Evolutionary conservation across 768 basidiomycete species (phyloP), one percentile per base, ranked within the genome.

Genomic region (Podaxis pistillaris): DNA sequence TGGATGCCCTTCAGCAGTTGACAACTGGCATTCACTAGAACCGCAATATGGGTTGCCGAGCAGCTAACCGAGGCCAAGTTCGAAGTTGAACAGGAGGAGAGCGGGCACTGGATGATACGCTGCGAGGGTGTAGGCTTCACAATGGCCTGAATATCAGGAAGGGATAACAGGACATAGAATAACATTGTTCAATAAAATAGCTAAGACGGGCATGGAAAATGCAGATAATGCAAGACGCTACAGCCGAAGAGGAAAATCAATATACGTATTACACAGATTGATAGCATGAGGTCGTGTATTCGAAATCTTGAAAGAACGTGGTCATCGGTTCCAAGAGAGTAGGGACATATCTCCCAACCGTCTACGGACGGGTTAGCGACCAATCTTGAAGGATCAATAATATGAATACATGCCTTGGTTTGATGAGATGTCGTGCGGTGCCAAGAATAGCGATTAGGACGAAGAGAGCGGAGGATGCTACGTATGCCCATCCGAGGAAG

Each of bases 401-500:
- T 55, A 49, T 19, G 33, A 37, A 15, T 56, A 67, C 81, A 59
- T 68, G 92, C 89, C 97, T 89, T 64, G 97, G 97, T 72, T 89
- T 94, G 76, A 98, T 83, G 62, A 97, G 77, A 78, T 99, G 96
- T 63, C 95, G 85, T 54, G 91, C 85, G n/a, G 94, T 92, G 26
- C 97, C 94, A 26, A 88, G 82, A 54, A 98, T 74, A 26, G 93
- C 95, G 46, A 99, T 85, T 12, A 93, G 79, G 17, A 98, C 87
- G 72, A 97, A 98, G 15, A 98, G 81, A 17, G 83, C 85, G 1
- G 96, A 87, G 1, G 94, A 86, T 15, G 89, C 96, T 50, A 99
- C 89, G 70, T 99, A 99, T 1, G 95, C 93, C 94, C 96, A 98
- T 7, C 97, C 97, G 19, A 99, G 82, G 87, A 99, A 99, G 1